Base-by-base conservation (phyloP, 441 rosid genomes). In the Euphorbia corollata region DNA sequence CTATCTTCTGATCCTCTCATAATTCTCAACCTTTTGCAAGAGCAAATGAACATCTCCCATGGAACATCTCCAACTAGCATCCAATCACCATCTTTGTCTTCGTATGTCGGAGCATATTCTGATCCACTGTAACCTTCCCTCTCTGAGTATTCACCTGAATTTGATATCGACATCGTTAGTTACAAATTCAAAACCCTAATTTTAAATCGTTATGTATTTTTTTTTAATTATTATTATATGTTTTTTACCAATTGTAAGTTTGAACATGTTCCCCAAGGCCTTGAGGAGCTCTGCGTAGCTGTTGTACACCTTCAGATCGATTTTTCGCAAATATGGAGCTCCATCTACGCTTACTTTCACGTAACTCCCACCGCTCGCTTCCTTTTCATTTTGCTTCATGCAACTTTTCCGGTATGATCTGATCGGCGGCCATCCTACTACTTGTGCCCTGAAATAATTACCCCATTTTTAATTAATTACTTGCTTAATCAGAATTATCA, bases 71-170 rank as follows among this genome's bases (percentile, higher is more conserved):
- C 92, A 7, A 85, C 87, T 18, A 92, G 85, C 96, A 92, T 92
- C 98, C 89, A 86, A 36, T 92, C 98, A 50, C 98, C 91, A 72
- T 92, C 98, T 71, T 85, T 89, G 77, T 92, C 98, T 59, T 92
- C 92, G 59, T 92, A 92, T 27, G 93, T 88, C 0, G 89, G 96
- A 64, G 83, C 80, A 71, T 77, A 85, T 20, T 82, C 92, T 55
- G 92, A 89, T 68, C 90, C 90, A 69, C 79, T 85, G 76, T 87
- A 89, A n/a, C 92, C 95, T 82, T 87, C 90, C 69, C 89, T 86
- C 70, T 86, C 92, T 0, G 84, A 85, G 59, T 87, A 92, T 50
- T 80, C 79, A 68, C 89, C 89, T 85, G 76, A 20, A 61, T 36
- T n/a, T 54, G 55, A 55, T 27, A 18, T 3, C n/a, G 15, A 11